These are phyloP conservation scores for Leccinum variicolor DNA, from an alignment of 768 basidiomycete species.

Conservation along the genomic window DNA sequence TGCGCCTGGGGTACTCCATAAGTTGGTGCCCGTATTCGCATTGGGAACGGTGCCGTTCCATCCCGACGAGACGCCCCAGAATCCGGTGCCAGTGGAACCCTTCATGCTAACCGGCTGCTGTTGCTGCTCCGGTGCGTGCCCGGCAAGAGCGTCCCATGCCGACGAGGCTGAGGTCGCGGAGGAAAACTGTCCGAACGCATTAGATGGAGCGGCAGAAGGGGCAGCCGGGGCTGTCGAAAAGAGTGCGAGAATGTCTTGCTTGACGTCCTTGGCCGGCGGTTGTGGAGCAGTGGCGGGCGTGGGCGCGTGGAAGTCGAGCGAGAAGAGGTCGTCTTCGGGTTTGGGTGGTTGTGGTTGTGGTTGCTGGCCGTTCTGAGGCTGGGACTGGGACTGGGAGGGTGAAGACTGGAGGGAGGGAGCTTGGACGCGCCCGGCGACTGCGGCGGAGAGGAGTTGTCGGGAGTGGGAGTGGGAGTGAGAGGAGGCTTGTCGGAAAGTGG, in stretches of 20 bases:
- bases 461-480: slow-evolving; percentile 18
- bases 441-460: slow-evolving; percentile 26
- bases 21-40: slow-evolving; percentile 23
- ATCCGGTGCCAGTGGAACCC: slow-evolving; percentile 39
- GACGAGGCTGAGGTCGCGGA: slow-evolving; percentile 7
- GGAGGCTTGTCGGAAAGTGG: slow-evolving; percentile 17
- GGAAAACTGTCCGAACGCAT: slow-evolving; percentile 26
- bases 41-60: slow-evolving; percentile 37
- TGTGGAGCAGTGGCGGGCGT: slow-evolving; percentile 26
- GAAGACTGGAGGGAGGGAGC: not conserved
- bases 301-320: slow-evolving; percentile 76
- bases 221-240: slow-evolving; percentile 39
- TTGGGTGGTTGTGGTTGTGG: slow-evolving; percentile 7
- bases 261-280: slow-evolving; percentile 55
- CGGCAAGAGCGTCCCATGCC: slow-evolving; percentile 23
- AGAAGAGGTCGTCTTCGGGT: slow-evolving; percentile 67
- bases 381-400: slow-evolving; percentile 6
- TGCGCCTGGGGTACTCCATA: slow-evolving; percentile 33
- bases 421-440: slow-evolving; percentile 38
- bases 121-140: not conserved
- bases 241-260: slow-evolving; percentile 74
- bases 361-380: not conserved
- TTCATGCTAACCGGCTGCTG: slow-evolving; percentile 49
- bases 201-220: slow-evolving; percentile 16
- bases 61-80: slow-evolving; percentile 68